Base-by-base conservation (phyloP, 2,329 filamentous ascomycete genomes). In the Talaromyces sp. region DNA sequence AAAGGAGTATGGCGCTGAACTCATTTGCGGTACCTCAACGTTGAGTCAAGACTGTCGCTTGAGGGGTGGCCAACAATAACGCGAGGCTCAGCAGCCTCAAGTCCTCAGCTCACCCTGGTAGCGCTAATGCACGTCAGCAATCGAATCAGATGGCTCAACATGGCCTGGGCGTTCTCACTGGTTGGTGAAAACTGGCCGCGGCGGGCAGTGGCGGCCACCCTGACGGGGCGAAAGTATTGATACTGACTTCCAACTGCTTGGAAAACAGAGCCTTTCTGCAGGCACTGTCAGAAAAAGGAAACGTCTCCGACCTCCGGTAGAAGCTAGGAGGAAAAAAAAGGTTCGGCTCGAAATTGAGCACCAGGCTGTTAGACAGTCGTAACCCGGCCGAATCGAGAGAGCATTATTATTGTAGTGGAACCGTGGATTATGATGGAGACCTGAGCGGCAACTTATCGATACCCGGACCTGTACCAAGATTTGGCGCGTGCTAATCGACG, bases 91-190 rank as follows among this genome's bases (percentile, higher is more conserved):
- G 56, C 60, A 60, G 57, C 57, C 61, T 63, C 61, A 63, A 57
- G 57, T 34, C 57, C 61, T 63, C 61, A 63, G 61, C 61, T 44
- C 44, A 30, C 57, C 36, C 61, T 60, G 61, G 56, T 47, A 33
- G 44, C 57, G 47, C 61, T 63, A 63, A 63, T 63, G 61, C 61
- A 63, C 47, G 61, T 40, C 23, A 42, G 52, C 51, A 34, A 56
- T 53, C 61, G 54, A 63, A 63, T 63, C 57, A 63, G 61, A 60
- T 40, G 10, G 52, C 42, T 47, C 56, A 40, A 57, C n/a, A 47
- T 14, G 36, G 54, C 34, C 51, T 60, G 55, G 23, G 23, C 14
- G 50, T 60, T 63, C 61, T 60, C 31, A 63, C 61, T 63, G 61
- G 61, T 47, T 55, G 16, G 52, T 44, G 14, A 8, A 18, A 23